Base-by-base conservation (phyloP, 208 protist genomes). In the Endotrypanum monterogeii region DNA sequence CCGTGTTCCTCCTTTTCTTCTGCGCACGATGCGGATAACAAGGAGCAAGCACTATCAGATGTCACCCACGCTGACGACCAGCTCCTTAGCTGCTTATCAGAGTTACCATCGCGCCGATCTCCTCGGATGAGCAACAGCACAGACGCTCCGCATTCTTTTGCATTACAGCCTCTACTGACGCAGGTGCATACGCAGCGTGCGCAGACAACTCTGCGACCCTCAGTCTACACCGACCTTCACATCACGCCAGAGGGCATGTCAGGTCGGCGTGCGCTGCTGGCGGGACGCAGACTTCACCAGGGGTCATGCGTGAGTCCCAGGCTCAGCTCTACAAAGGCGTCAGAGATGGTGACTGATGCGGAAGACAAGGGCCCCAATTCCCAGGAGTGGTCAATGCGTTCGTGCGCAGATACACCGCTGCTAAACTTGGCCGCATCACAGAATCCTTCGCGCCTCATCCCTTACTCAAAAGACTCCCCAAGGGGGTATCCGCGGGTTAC, bases 241-340 rank as follows among this genome's bases (percentile, higher is more conserved):
- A 6, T 8, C 4, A n/a, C 65, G n/a, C 65, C 65, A 25, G 65
- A 57, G 65, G 41, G 32, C 12, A 32, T 70, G 25, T 46, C 65
- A 14, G 44, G 41, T 14, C 65, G 65, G 18, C 2, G 50, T 12
- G 44, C 30, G 48, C 41, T 9, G 20, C 41, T 50, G 50, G 11
- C 50, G n/a, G 46, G 65, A 70, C 41, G 65, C 41, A 9, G 60
- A 32, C 57, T 39, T 63, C 30, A 30, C 52, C n/a, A n/a, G n/a
- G 23, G 8, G 52, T 12, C 52, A 18, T 5, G 52, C 52, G 52
- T 5, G 6, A 56, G 52, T 28, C 23, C 52, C 12, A 7, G 28
- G 23, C 52, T n/a, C 7, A 56, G 2, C 52, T 28, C 23, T 9
- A 56, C 52, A 56, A 11, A 18, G 12, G 52, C 52, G 28, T 18